Conservation (phyloP, 2,329 filamentous ascomycete genomes). For the Clarireedia monteithiana region DNA sequence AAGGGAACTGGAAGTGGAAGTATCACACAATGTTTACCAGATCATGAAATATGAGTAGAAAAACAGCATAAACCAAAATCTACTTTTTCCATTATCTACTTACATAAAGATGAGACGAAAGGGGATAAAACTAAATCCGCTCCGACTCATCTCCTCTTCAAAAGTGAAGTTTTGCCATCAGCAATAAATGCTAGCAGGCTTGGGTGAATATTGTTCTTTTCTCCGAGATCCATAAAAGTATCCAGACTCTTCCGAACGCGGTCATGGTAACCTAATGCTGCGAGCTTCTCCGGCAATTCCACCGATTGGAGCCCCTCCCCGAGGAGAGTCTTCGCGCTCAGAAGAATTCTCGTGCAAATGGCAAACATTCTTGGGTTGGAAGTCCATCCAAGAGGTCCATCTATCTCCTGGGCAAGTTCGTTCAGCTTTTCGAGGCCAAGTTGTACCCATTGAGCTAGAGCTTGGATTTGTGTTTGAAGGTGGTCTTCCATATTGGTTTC, state of each 20-base stretch:
- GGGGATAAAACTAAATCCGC: background rate
- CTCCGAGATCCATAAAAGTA: background rate
- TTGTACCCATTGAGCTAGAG: constrained; percentile 39
- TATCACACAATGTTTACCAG: no score
- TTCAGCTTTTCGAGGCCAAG: constrained; percentile 11
- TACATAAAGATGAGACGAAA: background rate
- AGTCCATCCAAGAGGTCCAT: constrained; percentile 67
- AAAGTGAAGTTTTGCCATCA: background rate
- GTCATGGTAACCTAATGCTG: background rate
- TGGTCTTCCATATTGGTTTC: background rate
- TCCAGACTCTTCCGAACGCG: background rate
- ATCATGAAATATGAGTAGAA: no score
- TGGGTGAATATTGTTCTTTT: constrained; percentile 6
- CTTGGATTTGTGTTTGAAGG: background rate
- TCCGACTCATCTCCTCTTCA: background rate
- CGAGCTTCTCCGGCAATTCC: background rate
- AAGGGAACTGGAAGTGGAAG: no score
- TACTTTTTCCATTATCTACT: no score
- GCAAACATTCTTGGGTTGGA: constrained; percentile 61
- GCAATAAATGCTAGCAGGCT: background rate
- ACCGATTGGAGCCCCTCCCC: background rate
- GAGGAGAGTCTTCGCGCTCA: constrained; percentile 20
- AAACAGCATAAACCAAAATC: no score
- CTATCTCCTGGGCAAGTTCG: constrained; percentile 32
- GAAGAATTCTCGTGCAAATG: constrained; percentile 41